Conservation (phyloP, 169 alveolate genomes). For the Blepharisma undulans region DNA sequence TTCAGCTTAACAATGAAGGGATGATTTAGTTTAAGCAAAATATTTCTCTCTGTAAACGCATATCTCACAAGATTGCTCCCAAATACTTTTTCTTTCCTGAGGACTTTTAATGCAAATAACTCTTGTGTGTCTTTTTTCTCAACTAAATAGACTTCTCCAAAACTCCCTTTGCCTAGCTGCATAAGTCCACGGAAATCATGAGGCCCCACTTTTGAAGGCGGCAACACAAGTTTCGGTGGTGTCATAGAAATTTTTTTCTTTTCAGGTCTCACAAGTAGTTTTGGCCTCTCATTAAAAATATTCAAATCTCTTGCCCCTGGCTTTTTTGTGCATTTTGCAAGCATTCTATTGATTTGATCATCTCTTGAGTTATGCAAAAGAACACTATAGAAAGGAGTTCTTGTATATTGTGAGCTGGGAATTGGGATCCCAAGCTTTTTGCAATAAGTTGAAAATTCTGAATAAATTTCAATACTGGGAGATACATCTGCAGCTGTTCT, state of each 20-base stretch:
- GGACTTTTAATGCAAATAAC: conserved; percentile 84
- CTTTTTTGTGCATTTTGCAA: background rate
- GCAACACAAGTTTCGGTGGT: background rate
- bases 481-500: background rate
- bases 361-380: conserved; percentile 10
- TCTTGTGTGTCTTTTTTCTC: conserved; percentile 69
- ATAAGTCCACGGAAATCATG: conserved; percentile 49
- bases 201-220: conserved; percentile 38
- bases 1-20: conserved; percentile 86
- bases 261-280: background rate
- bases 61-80: conserved; percentile 81
- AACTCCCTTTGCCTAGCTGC: conserved; percentile 83
- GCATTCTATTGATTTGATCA: background rate
- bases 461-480: background rate
- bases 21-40: conserved; percentile 77
- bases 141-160: conserved; percentile 86
- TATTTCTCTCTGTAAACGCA: conserved; percentile 89
- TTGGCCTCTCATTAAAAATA: conserved; percentile 1
- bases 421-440: background rate
- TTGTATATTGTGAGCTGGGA: background rate
- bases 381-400: background rate
- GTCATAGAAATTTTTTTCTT: background rate
- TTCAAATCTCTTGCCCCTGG: background rate
- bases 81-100: conserved; percentile 67
- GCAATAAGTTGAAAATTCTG: background rate